phyloP scores from a whole-genome alignment of 75 land plant genomes.

The Selaginella moellendorffii region DNA sequence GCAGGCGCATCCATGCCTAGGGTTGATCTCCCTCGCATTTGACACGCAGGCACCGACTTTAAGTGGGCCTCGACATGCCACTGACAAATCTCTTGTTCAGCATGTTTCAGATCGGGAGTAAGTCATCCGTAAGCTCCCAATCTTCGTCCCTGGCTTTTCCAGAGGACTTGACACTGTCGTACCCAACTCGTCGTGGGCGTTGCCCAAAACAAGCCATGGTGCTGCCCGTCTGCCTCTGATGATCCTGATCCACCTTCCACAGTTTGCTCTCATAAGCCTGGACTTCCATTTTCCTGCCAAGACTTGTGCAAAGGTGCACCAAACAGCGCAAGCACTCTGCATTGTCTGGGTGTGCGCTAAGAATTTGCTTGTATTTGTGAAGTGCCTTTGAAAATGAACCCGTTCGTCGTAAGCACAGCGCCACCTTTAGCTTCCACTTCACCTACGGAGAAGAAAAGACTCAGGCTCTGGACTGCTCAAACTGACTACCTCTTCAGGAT shows the following conservation, averaged over 20 bases:
- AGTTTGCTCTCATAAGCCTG: conserved; percentile 17
- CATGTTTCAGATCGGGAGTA: conserved; percentile 19
- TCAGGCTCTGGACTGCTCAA: background rate
- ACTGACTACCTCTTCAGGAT: conserved; percentile 25
- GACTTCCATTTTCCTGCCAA: conserved; percentile 22
- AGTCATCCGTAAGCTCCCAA: conserved; percentile 23
- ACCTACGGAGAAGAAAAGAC: conserved; percentile 9
- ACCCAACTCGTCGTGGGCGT: background rate
- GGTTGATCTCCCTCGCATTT: too few species aligned
- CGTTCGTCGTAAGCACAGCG: conserved; percentile 22
- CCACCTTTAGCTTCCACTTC: conserved; percentile 31
- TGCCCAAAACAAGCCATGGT: background rate
- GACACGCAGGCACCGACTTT: too few species aligned
- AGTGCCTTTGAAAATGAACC: conserved; percentile 23
- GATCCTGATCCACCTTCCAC: conserved; percentile 20
- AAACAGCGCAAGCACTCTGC: conserved; percentile 26
- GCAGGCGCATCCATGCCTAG: too few species aligned
- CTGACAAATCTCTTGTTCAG: too few species aligned
- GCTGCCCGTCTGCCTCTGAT: background rate
- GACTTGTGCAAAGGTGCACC: conserved; percentile 29
- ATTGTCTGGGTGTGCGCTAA: conserved; percentile 22
- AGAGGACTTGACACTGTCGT: conserved; percentile 9
- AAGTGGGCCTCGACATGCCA: too few species aligned
- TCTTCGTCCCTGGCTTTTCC: conserved; percentile 14
- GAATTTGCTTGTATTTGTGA: conserved; percentile 25